These are phyloP conservation scores for Hypoxylon subgilvum DNA, from an alignment of 495 filamentous ascomycete species.

Conservation along the genomic window DNA sequence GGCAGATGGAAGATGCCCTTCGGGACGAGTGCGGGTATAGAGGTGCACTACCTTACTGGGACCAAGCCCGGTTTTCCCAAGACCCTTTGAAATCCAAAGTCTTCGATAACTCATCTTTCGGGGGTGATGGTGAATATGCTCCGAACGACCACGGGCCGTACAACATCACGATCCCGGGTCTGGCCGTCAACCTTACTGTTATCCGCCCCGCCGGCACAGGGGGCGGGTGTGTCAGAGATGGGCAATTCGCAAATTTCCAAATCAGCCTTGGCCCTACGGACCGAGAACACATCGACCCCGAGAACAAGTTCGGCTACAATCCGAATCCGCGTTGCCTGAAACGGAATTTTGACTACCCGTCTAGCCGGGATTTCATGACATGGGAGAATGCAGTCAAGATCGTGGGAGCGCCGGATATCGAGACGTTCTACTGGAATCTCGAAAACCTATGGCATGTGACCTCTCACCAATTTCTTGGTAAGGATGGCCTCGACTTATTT, in stretches of 20 bases:
- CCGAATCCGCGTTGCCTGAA: slow-evolving; percentile 65
- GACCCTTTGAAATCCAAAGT: slow-evolving; percentile 52
- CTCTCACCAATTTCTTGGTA: slow-evolving; percentile 32
- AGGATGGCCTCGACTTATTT: slow-evolving; percentile 53
- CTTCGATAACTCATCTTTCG: slow-evolving; percentile 67
- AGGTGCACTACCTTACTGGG: slow-evolving; percentile 47
- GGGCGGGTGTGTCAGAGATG: slow-evolving; percentile 65
- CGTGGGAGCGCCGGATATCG: slow-evolving; percentile 16
- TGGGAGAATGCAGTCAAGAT: slow-evolving; percentile 16
- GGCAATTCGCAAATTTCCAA: slow-evolving; percentile 54
- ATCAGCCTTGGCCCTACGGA: slow-evolving; percentile 25
- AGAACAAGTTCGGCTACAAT: slow-evolving; percentile 18
- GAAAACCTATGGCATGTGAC: slow-evolving; percentile 10
- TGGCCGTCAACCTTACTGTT: slow-evolving; percentile 34
- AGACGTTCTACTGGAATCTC: slow-evolving; percentile 20
- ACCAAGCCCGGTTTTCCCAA: slow-evolving; percentile 34
- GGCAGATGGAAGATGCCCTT: slow-evolving; percentile 41
- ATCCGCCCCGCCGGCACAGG: slow-evolving; percentile 57
- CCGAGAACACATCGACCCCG: slow-evolving; percentile 48
- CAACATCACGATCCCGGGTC: slow-evolving; percentile 27
- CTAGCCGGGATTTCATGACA: slow-evolving; percentile 13
- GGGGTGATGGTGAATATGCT: slow-evolving; percentile 62
- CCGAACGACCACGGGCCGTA: slow-evolving; percentile 47
- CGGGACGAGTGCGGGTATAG: slow-evolving; percentile 44
- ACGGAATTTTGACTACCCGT: slow-evolving; percentile 60